A percentile compares a stretch with the other conserved stretches of the same genome.
phyloP scores from a whole-genome alignment of 2,329 filamentous ascomycete genomes.

The Arthrobotrys musiformis region DNA sequence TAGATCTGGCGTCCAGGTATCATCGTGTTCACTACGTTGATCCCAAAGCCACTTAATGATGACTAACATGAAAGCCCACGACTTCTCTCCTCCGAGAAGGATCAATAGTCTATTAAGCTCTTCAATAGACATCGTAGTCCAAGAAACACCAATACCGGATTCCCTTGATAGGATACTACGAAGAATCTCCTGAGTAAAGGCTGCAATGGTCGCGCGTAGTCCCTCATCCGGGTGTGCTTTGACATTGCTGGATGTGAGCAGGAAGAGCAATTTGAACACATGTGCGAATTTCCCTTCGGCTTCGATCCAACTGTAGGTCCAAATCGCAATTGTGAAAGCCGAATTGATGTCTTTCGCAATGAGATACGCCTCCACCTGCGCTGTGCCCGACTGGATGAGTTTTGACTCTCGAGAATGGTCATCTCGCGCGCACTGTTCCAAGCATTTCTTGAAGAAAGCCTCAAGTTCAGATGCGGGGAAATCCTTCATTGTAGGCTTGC shows the following conservation, averaged over 20 bases:
- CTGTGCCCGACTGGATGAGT: not conserved
- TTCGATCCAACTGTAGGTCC: conserved; percentile 1
- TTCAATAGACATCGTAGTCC: conserved; percentile 10
- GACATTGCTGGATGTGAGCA: not conserved
- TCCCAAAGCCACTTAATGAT: conserved; percentile 66
- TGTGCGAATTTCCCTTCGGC: not conserved
- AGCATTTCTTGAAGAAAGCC: conserved; percentile 2
- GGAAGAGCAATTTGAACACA: not conserved
- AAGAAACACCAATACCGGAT: conserved; percentile 9
- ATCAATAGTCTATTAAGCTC: conserved; percentile 35
- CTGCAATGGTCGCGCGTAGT: not conserved
- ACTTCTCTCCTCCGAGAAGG: conserved; percentile 33
- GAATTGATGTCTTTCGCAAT: not conserved
- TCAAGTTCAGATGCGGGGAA: not conserved
- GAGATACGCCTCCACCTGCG: not conserved
- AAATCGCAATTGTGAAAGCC: conserved; percentile 10
- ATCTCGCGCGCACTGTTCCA: not conserved
- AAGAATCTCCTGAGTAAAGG: conserved; percentile 8
- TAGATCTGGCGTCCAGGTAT: conserved; percentile 64
- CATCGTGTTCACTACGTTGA: conserved; percentile 65
- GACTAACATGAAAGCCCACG: conserved; percentile 16
- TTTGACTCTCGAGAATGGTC: not conserved
- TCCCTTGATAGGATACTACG: conserved; percentile 1
- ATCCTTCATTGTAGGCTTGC: not conserved
- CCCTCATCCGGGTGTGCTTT: not conserved